phyloP scores from a whole-genome alignment of 179 eudicot species.

The Corrigiola litoralis region DNA sequence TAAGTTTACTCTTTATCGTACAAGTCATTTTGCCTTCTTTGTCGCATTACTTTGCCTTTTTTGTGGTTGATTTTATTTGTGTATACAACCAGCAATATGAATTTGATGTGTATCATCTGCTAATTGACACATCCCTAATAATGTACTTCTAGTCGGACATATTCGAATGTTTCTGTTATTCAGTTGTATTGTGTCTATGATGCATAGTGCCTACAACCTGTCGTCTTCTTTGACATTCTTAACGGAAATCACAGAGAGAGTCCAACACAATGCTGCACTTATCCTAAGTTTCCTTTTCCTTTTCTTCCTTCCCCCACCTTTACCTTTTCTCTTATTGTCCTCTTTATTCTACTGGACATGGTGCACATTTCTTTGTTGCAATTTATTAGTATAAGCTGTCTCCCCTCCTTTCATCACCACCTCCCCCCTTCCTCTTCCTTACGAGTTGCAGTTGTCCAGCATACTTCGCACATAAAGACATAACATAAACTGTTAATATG shows the following conservation, averaged over 20 bases:
- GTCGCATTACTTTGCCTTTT: background rate
- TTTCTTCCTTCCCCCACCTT: background rate
- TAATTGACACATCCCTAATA: no score
- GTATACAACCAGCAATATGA: no score
- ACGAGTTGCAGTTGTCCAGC: background rate
- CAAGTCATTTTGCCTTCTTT: background rate
- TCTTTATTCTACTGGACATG: no score
- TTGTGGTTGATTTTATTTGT: background rate
- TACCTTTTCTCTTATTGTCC: background rate
- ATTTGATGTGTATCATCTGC: no score
- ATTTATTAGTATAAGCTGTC: no score
- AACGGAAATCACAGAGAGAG: no score
- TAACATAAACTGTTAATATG: background rate
- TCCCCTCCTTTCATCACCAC: no score
- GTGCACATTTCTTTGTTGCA: no score
- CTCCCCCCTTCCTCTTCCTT: background rate
- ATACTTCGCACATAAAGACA: background rate
- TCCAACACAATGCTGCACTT: background rate
- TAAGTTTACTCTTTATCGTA: background rate
- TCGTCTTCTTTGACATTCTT: no score
- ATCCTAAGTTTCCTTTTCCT: background rate
- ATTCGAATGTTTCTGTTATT: no score
- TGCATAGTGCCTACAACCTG: background rate
- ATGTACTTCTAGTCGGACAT: background rate
- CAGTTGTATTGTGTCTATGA: background rate